Evolutionary conservation across 148 eudicot genomes (phyloP).

Genomic region (Silene latifolia): DNA sequence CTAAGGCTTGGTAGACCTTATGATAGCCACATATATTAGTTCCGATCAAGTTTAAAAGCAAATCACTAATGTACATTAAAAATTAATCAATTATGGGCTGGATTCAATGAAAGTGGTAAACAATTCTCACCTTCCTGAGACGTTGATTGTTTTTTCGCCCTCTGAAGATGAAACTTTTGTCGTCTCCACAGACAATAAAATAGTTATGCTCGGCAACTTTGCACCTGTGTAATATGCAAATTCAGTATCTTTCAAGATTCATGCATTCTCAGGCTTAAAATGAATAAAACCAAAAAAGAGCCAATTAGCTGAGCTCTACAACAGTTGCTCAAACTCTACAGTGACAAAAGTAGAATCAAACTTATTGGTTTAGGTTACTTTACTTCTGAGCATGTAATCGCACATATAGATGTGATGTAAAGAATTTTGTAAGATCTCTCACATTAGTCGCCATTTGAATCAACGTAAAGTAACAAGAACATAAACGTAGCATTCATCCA

Average conservation of each 20-base stretch:
- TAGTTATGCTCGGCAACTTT: slow-evolving; percentile 59
- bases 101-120: not conserved
- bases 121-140: slow-evolving; percentile 71
- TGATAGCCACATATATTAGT: not conserved
- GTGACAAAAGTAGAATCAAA: not conserved
- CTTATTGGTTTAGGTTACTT: not conserved
- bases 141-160: slow-evolving; percentile 55
- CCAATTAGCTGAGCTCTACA: not conserved
- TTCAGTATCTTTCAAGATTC: not conserved
- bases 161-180: slow-evolving; percentile 42
- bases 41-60: not conserved
- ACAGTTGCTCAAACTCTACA: not conserved
- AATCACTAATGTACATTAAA: not conserved
- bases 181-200: slow-evolving; percentile 65
- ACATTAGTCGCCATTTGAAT: too few species aligned
- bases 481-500: not conserved
- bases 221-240: slow-evolving; percentile 50
- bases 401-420: not conserved
- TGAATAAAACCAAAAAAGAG: not conserved
- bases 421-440: not conserved
- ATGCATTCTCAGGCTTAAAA: slow-evolving; percentile 3
- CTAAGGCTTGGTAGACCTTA: not conserved
- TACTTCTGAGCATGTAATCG: not conserved
- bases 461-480: too few species aligned
- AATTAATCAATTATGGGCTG: not conserved